phyloP scores from a whole-genome alignment of 345 rosid species.

The Gossypium anomalum region DNA sequence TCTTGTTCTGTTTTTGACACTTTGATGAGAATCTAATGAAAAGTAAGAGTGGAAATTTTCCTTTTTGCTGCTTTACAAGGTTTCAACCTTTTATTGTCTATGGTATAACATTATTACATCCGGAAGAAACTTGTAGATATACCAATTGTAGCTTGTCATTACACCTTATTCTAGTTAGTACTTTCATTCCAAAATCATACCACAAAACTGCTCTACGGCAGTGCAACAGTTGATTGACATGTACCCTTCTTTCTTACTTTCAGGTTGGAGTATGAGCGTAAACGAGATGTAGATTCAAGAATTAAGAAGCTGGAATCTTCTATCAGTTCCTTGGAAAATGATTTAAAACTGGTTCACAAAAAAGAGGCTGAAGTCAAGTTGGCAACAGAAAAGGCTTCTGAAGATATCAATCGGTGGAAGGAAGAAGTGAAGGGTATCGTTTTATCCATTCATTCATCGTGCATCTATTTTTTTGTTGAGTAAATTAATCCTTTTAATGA shows the following conservation, averaged over 20 bases:
- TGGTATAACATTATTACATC: background rate
- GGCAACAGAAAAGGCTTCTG: slow-evolving; percentile 51
- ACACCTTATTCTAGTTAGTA: background rate
- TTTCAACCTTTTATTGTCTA: background rate
- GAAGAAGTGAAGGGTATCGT: slow-evolving; percentile 69
- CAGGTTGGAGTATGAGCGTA: slow-evolving; percentile 94
- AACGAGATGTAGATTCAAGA: slow-evolving; percentile 81
- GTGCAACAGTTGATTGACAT: background rate
- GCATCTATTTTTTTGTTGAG: background rate
- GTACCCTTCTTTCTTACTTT: slow-evolving; percentile 14
- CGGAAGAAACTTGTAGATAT: background rate
- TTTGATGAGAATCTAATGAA: background rate
- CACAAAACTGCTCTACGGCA: background rate
- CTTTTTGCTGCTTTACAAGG: background rate
- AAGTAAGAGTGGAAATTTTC: background rate
- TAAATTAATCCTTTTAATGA: background rate
- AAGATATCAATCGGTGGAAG: slow-evolving; percentile 66
- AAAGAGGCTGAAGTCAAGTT: slow-evolving; percentile 64
- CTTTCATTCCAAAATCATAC: background rate
- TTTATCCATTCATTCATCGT: background rate
- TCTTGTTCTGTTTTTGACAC: background rate
- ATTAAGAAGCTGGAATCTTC: slow-evolving; percentile 79
- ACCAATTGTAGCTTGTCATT: background rate
- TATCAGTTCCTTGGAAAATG: slow-evolving; percentile 55
- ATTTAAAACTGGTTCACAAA: slow-evolving; percentile 49